A percentile compares a stretch with the other conserved stretches of the same genome.
These are phyloP conservation scores for Komagataella populi DNA, from an alignment of 805 yeast genomes.

Conservation along the genomic window DNA sequence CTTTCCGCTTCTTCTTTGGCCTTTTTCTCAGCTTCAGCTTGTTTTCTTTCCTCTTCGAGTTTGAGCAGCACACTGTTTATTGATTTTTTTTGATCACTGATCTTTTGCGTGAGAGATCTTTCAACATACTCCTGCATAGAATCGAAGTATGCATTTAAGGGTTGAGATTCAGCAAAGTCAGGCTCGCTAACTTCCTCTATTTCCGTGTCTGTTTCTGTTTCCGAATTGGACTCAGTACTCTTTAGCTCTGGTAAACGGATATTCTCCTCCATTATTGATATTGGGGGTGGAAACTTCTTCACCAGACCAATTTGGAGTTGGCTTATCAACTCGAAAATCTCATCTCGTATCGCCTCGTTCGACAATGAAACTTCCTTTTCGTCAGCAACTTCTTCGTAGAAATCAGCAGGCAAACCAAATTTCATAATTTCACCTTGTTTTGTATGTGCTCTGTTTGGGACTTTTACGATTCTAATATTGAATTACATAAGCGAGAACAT, in stretches of 20 bases:
- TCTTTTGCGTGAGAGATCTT: not conserved
- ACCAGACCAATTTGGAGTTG: not conserved
- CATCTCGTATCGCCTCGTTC: not conserved
- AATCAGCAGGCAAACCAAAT: not conserved
- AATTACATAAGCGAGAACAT: constrained; percentile 1
- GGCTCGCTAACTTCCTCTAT: not conserved
- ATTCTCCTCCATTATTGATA: not conserved
- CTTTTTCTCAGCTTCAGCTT: constrained; percentile 8
- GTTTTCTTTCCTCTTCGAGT: constrained; percentile 1
- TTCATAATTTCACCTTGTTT: not conserved
- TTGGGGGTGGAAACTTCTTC: not conserved
- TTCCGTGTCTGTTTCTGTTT: not conserved
- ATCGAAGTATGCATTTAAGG: not conserved
- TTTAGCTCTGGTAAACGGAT: not conserved
- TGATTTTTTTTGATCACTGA: not conserved
- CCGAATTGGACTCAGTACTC: not conserved
- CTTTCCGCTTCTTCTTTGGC: constrained; percentile 7
- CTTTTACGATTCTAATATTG: not conserved
- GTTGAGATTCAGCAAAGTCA: not conserved
- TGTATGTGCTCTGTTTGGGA: not conserved
- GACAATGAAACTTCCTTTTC: not conserved
- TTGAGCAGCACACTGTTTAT: not conserved
- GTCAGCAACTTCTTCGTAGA: not conserved
- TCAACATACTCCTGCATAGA: not conserved
- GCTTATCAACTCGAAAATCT: not conserved